phyloP scores from a whole-genome alignment of 2,329 filamentous ascomycete species.

The Talaromyces sp. region DNA sequence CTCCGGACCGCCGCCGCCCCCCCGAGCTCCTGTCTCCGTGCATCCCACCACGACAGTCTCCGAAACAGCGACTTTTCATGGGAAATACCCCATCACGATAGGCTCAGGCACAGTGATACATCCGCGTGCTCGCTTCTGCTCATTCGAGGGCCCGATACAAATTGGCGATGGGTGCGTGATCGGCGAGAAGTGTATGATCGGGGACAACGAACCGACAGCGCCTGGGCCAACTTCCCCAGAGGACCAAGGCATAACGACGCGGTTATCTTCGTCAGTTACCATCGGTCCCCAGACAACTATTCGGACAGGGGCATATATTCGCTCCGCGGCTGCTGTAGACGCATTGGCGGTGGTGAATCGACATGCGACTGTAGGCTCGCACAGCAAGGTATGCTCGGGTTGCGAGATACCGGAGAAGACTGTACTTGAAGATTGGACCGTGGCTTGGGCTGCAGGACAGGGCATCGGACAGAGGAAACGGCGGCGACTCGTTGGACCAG shows the following conservation, averaged over 20 bases:
- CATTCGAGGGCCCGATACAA: conserved; percentile 70
- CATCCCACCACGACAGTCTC: conserved; percentile 34
- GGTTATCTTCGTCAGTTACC: conserved; percentile 33
- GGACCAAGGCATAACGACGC: conserved; percentile 17
- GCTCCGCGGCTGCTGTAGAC: conserved; percentile 39
- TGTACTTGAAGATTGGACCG: conserved; percentile 59
- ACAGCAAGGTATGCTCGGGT: conserved; percentile 65
- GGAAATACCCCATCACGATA: conserved; percentile 72
- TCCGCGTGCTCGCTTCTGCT: conserved; percentile 73
- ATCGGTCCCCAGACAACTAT: conserved; percentile 34
- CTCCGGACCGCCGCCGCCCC: conserved; percentile 19
- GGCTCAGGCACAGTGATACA: conserved; percentile 77
- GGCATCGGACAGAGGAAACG: conserved; percentile 26
- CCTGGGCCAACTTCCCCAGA: conserved; percentile 7
- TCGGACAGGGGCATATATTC: conserved; percentile 32
- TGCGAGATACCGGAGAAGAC: conserved; percentile 55
- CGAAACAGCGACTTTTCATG: conserved; percentile 42
- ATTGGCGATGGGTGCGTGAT: conserved; percentile 78
- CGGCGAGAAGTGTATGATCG: conserved; percentile 54
- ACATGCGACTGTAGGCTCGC: conserved; percentile 36
- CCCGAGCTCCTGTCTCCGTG: conserved; percentile 30
- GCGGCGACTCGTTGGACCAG: conserved; percentile 19
- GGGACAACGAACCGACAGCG: conserved; percentile 41
- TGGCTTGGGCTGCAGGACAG: conserved; percentile 60
- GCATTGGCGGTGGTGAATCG: conserved; percentile 33